Evolutionary conservation across 2,329 filamentous ascomycete species (phyloP).

Genomic region (Domatiomyces catenatus): DNA sequence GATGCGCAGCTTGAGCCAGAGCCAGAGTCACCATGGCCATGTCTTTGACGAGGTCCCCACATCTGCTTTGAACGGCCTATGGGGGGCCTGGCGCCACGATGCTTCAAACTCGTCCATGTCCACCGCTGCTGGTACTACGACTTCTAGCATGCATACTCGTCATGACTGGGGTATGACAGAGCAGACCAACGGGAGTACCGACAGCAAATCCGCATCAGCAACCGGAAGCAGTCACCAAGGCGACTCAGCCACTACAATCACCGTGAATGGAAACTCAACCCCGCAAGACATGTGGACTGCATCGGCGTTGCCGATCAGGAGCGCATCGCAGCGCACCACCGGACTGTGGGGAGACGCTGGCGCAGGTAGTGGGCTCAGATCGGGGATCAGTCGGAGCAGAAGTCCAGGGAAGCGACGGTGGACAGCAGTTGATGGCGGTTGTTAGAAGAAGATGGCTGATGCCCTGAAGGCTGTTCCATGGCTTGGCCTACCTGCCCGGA

Average conservation of each 20-base stretch:
- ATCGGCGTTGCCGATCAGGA: conserved; percentile 7
- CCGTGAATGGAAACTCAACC: not conserved
- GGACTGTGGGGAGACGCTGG: conserved; percentile 12
- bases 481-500: too few species aligned
- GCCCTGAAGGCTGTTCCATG: too few species aligned
- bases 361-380: conserved; percentile 1
- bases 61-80: conserved; percentile 7
- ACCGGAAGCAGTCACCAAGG: not conserved
- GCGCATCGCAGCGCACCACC: conserved; percentile 7
- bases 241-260: conserved; percentile 3
- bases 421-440: conserved; percentile 24
- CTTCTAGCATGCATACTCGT: conserved; percentile 4
- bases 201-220: not conserved
- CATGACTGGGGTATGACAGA: conserved; percentile 1
- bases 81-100: conserved; percentile 10
- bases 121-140: conserved; percentile 7
- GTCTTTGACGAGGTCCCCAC: conserved; percentile 3
- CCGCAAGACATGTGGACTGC: not conserved
- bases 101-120: conserved; percentile 9
- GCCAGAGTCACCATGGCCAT: conserved; percentile 7
- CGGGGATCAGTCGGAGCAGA: conserved; percentile 4
- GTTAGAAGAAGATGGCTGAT: too few species aligned
- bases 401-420: conserved; percentile 14
- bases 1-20: conserved; percentile 8
- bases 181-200: not conserved